These are phyloP conservation scores for Candida nanaspora DNA, from an alignment of 805 yeast species.

Conservation along the genomic window DNA sequence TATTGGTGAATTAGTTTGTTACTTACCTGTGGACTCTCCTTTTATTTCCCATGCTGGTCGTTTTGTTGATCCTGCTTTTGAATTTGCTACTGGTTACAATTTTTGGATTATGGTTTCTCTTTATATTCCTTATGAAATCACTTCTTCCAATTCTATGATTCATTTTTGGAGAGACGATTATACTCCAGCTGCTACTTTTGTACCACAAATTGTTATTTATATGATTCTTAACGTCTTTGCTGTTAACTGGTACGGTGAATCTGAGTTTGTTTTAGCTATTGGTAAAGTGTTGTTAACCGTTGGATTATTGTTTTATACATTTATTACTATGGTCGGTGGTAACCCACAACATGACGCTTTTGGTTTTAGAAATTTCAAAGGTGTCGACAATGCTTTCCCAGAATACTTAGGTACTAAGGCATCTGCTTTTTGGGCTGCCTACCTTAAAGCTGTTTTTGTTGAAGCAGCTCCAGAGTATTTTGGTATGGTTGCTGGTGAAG, in stretches of 20 bases:
- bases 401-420: conserved; percentile 46
- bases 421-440: conserved; percentile 60
- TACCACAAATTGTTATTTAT: conserved; percentile 58
- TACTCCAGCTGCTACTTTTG: conserved; percentile 62
- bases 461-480: conserved; percentile 80
- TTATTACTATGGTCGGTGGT: conserved; percentile 82
- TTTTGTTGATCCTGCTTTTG: conserved; percentile 70
- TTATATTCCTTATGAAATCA: conserved; percentile 77
- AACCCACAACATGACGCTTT: conserved; percentile 62
- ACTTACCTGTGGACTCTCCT: conserved; percentile 70
- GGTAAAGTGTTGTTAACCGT: conserved; percentile 67
- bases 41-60: conserved; percentile 69
- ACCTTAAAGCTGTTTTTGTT: conserved; percentile 68
- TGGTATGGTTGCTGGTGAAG: conserved; percentile 84
- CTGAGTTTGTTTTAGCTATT: conserved; percentile 72
- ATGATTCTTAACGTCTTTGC: conserved; percentile 63
- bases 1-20: conserved; percentile 75
- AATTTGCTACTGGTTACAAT: conserved; percentile 73
- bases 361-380: conserved; percentile 50
- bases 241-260: conserved; percentile 71
- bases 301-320: conserved; percentile 69
- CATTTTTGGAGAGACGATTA: conserved; percentile 79
- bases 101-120: conserved; percentile 72
- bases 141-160: conserved; percentile 69
- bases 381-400: conserved; percentile 34